Conservation (phyloP, 176 grass and related monocot genomes). For the Ensete glaucum region DNA sequence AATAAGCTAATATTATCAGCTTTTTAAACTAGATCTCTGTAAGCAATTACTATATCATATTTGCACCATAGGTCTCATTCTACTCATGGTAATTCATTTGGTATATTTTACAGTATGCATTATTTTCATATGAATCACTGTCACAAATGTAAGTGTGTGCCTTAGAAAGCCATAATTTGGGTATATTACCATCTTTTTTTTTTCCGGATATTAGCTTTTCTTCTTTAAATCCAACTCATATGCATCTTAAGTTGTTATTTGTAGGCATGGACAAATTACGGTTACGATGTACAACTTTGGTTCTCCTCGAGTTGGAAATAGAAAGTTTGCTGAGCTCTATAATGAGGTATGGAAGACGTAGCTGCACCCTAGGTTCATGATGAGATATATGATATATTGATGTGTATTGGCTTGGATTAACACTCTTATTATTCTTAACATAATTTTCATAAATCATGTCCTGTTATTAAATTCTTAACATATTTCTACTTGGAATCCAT, state of each 20-base stretch:
- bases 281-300: conserved; percentile 96
- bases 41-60: no score
- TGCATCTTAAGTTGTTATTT: conserved; percentile 16
- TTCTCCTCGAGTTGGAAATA: conserved; percentile 94
- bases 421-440: neutral
- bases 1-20: no score
- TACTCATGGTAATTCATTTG: no score
- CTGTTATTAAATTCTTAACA: no score
- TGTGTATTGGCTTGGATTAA: neutral
- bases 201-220: neutral
- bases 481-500: no score
- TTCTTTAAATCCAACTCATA: neutral
- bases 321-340: conserved; percentile 83
- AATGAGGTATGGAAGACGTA: conserved; percentile 61
- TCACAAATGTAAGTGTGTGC: neutral
- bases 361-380: neutral
- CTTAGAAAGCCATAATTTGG: neutral
- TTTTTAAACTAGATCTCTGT: no score
- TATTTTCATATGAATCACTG: neutral
- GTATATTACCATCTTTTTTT: neutral
- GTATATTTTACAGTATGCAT: neutral
- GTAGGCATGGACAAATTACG: conserved; percentile 58
- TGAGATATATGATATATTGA: neutral
- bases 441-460: no score
- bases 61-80: no score